Percentiles rank a stretch among this genome's conserved stretches.
These are phyloP conservation scores for Boletus smithii DNA, from an alignment of 1,284 basidiomycete species.

Conservation along the genomic window DNA sequence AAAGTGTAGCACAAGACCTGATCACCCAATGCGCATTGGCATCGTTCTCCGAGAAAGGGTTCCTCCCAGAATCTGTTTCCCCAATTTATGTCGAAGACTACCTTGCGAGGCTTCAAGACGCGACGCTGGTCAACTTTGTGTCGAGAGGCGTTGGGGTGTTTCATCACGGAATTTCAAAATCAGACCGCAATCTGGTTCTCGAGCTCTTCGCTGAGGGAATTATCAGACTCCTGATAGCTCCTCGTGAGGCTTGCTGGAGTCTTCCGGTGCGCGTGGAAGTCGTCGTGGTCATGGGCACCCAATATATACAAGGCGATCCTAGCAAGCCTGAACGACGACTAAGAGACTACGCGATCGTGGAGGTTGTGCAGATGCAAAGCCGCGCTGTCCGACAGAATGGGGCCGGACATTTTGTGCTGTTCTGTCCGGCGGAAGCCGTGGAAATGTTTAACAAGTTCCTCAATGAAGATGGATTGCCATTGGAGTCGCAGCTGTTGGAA, in stretches of 20 bases:
- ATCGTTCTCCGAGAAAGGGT: slow-evolving; percentile 68
- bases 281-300: slow-evolving; percentile 91
- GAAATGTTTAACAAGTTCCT: slow-evolving; percentile 81
- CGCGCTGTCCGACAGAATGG: slow-evolving; percentile 67
- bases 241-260: slow-evolving; percentile 84
- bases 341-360: slow-evolving; percentile 76
- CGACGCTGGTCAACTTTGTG: slow-evolving; percentile 68
- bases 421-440: slow-evolving; percentile 83
- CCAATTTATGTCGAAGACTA: slow-evolving; percentile 62
- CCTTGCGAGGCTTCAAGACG: slow-evolving; percentile 62
- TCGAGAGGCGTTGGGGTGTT: slow-evolving; percentile 90
- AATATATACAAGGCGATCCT: slow-evolving; percentile 66
- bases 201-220: slow-evolving; percentile 82
- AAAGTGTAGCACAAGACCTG: slow-evolving; percentile 77
- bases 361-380: slow-evolving; percentile 90
- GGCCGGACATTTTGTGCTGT: slow-evolving; percentile 73
- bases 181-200: slow-evolving; percentile 77
- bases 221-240: slow-evolving; percentile 79
- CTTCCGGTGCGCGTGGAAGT: slow-evolving; percentile 76
- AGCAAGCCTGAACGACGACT: slow-evolving; percentile 61
- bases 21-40: slow-evolving; percentile 85
- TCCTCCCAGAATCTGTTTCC: slow-evolving; percentile 56
- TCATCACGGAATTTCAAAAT: slow-evolving; percentile 66
- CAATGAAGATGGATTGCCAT: slow-evolving; percentile 80
- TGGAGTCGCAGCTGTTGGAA: slow-evolving; percentile 79